These are phyloP conservation scores for Phytophthora litchii DNA, from an alignment of 352 stramenopile genomes.

Conservation along the genomic window DNA sequence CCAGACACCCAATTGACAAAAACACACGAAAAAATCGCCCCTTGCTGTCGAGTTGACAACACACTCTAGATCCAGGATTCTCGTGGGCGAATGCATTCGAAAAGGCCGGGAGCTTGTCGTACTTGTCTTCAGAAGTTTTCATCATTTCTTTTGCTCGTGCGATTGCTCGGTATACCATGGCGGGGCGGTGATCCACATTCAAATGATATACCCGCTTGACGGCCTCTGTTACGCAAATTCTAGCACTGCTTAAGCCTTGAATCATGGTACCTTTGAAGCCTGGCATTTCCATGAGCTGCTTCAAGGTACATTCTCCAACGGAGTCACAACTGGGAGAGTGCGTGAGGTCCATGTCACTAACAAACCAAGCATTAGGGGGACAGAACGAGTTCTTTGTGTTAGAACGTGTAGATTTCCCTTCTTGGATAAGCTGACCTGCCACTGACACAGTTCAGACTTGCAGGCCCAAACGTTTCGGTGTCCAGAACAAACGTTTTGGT, in stretches of 20 bases:
- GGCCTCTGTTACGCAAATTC: neutral
- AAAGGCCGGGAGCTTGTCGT: slow-evolving; percentile 7
- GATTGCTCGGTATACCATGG: slow-evolving; percentile 5
- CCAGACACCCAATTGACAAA: neutral
- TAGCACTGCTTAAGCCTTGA: slow-evolving; percentile 4
- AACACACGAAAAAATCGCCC: slow-evolving; percentile 13
- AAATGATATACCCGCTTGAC: slow-evolving; percentile 4
- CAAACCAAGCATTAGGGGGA: slow-evolving; percentile 3
- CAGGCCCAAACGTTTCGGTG: neutral
- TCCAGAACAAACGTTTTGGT: neutral
- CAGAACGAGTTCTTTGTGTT: slow-evolving; percentile 5
- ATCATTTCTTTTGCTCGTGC: neutral
- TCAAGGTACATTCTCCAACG: neutral
- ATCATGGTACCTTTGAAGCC: slow-evolving; percentile 8
- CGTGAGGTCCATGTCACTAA: neutral
- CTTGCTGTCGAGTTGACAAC: slow-evolving; percentile 5
- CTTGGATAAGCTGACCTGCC: slow-evolving; percentile 2
- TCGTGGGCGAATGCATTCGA: neutral
- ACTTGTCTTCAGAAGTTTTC: neutral
- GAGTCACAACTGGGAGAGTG: slow-evolving; percentile 6
- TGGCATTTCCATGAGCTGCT: neutral
- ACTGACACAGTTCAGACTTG: neutral
- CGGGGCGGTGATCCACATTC: slow-evolving; percentile 1
- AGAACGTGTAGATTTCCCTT: neutral
- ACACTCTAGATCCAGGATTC: slow-evolving; percentile 2